Percentiles rank a stretch among this genome's conserved stretches.
phyloP scores from a whole-genome alignment of 2,329 filamentous ascomycete species.

The Pseudocercospora pini-densiflorae region DNA sequence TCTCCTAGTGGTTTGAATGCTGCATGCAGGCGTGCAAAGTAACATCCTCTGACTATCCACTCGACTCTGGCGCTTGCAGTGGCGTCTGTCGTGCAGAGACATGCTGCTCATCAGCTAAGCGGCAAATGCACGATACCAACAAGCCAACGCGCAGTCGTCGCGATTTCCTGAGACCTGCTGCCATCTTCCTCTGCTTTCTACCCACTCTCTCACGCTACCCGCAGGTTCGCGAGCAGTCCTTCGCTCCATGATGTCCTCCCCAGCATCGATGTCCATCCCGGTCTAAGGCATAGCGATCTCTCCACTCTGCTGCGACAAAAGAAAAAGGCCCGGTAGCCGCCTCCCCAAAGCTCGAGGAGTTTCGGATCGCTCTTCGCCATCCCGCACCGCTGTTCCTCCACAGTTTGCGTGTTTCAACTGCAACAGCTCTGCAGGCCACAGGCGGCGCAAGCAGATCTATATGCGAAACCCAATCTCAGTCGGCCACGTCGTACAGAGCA shows the following conservation, averaged over 20 bases:
- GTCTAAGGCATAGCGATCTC: neutral
- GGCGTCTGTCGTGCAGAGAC: neutral
- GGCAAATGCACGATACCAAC: neutral
- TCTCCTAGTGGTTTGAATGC: neutral
- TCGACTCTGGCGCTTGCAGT: conserved; percentile 6
- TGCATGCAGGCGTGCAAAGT: conserved; percentile 5
- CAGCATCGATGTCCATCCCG: neutral
- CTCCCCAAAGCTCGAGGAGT: neutral
- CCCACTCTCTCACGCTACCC: neutral
- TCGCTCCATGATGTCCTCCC: neutral
- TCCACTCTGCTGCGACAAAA: neutral
- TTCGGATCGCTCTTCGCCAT: neutral
- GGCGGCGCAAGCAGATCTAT: neutral
- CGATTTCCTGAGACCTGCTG: too few relatives aligned
- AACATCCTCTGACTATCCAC: neutral
- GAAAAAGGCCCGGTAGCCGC: neutral
- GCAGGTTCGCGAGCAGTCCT: too few relatives aligned
- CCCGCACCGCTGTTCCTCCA: neutral
- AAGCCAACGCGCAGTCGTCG: neutral
- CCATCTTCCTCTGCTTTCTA: neutral
- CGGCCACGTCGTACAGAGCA: neutral
- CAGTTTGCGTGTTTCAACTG: neutral
- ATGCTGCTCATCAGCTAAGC: neutral
- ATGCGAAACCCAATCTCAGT: neutral
- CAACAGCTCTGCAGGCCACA: neutral